A percentile compares a stretch with the other conserved stretches of the same genome.
Evolutionary conservation across 2,329 filamentous ascomycete species (phyloP).

Genomic region (Stagonosporopsis chrysanthemi): DNA sequence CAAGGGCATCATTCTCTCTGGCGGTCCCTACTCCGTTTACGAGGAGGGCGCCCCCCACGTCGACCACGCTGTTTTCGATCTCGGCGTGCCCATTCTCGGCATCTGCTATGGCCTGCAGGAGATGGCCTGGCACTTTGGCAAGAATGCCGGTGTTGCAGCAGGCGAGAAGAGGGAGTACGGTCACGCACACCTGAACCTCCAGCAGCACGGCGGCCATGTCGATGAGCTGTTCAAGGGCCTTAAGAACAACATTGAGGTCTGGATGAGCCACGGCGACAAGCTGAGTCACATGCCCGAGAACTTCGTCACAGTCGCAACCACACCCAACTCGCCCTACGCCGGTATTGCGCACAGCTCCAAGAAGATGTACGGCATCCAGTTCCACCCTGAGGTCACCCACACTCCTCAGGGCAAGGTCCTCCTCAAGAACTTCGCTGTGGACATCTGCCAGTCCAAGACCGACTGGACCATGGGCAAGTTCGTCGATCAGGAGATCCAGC

Average conservation of each 20-base stretch:
- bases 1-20: conserved; percentile 81
- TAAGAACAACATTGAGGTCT: conserved; percentile 73
- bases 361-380: conserved; percentile 83
- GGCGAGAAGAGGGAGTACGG: conserved; percentile 76
- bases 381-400: conserved; percentile 86
- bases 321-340: conserved; percentile 78
- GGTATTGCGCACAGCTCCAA: conserved; percentile 76
- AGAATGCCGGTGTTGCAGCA: conserved; percentile 67
- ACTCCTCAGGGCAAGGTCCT: conserved; percentile 74
- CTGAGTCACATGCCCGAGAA: conserved; percentile 74
- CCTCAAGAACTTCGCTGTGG: conserved; percentile 82
- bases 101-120: conserved; percentile 75
- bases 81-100: conserved; percentile 67
- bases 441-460: conserved; percentile 77
- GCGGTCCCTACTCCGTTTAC: conserved; percentile 81
- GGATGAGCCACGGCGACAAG: conserved; percentile 93
- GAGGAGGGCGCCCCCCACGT: conserved; percentile 78
- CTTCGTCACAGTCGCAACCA: conserved; percentile 78
- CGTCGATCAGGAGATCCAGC: conserved; percentile 76
- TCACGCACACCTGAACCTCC: conserved; percentile 70
- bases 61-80: conserved; percentile 81
- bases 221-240: conserved; percentile 81
- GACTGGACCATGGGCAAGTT: conserved; percentile 91
- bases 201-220: conserved; percentile 66
- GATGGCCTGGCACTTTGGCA: conserved; percentile 73